These are phyloP conservation scores for Colletotrichum sp. DNA, from an alignment of 2,329 filamentous ascomycete genomes.

Conservation along the genomic window DNA sequence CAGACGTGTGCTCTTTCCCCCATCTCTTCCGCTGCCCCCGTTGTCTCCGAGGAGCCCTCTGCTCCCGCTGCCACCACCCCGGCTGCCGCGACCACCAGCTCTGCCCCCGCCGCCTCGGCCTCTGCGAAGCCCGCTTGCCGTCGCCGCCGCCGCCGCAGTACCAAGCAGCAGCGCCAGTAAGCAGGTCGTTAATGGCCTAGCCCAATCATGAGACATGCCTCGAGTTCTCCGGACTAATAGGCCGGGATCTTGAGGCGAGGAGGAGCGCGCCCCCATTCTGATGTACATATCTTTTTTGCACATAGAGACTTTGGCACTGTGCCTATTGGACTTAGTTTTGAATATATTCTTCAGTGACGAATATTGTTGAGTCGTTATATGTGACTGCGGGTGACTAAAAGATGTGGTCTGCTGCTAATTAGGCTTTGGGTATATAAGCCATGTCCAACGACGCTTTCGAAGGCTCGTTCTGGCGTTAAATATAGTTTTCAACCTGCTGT, in stretches of 20 bases:
- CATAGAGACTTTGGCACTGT: slow-evolving; percentile 1
- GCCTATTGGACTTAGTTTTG: slow-evolving; percentile 8
- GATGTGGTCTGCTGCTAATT: not conserved
- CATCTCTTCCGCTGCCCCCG: not conserved
- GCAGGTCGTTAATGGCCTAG: not conserved
- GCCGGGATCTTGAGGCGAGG: not conserved
- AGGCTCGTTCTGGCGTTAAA: not conserved
- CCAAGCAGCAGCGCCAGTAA: slow-evolving; percentile 14
- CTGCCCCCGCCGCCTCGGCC: not conserved
- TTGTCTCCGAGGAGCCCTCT: slow-evolving; percentile 14
- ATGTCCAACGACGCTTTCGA: not conserved
- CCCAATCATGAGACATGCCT: not conserved
- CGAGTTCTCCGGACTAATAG: not conserved
- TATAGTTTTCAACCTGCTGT: slow-evolving; percentile 34
- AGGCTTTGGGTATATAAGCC: accelerated
- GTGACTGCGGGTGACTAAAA: not conserved
- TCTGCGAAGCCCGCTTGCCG: slow-evolving; percentile 11
- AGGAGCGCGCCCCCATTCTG: not conserved
- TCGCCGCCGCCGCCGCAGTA: slow-evolving; percentile 16
- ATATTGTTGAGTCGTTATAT: accelerated
- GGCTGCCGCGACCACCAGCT: slow-evolving; percentile 4
- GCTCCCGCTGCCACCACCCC: slow-evolving; percentile 2
- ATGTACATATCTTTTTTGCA: slow-evolving; percentile 18
- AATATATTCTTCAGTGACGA: slow-evolving; percentile 11
- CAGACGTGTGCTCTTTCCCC: no score